Evolutionary conservation across 2,329 filamentous ascomycete species (phyloP), one percentile per base, ranked within the genome.

Genomic region (Graphilbum fragrans): DNA sequence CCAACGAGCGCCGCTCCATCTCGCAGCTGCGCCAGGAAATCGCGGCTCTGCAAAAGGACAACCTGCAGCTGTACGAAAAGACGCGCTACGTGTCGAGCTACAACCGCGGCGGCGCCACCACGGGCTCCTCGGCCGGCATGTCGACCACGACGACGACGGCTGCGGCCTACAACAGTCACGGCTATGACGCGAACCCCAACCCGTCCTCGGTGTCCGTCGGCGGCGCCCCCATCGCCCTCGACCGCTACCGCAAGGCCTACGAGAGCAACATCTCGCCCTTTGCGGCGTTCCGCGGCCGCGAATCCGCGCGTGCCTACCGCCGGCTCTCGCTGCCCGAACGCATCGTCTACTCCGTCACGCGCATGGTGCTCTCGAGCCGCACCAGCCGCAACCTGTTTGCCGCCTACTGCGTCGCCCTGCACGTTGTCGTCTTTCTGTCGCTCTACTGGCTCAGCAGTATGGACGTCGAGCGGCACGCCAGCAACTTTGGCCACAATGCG

Each of bases 211-310:
- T 86, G 21, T 70, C 72, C 48, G 60, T 77, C 58, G 59, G 77
- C 64, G 58, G 76, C 64, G 77, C 80, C 1, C 80, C 78, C 5
- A 72, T 81, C 41, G 77, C 79, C 14, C 67, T 92, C 41, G 86
- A 94, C 59, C 77, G 87, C 37, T 98, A 98, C 61, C 77, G 84
- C 46, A 82, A 86, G 44, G 86, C 87, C 11, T 98, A 98, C 63
- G 92, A 98, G 64, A 85, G 84, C 34, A 94, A 92, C 55, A 82
- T 98, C 38, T 94, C 87, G 11, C 92, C 92, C 0, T 98, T 98
- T 58, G 88, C 90, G 21, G 87, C 87, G 3, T 98, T 98, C 65
- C 74, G 90, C 35, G 88, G 90, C n/a, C 77, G 90, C 39, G 93
- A 98, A 63, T 88, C 84, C 31, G 82, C 86, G 7, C 72, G 93